Base-by-base conservation (phyloP, 352 stramenopile genomes). In the Globisporangium uncinulatum region DNA sequence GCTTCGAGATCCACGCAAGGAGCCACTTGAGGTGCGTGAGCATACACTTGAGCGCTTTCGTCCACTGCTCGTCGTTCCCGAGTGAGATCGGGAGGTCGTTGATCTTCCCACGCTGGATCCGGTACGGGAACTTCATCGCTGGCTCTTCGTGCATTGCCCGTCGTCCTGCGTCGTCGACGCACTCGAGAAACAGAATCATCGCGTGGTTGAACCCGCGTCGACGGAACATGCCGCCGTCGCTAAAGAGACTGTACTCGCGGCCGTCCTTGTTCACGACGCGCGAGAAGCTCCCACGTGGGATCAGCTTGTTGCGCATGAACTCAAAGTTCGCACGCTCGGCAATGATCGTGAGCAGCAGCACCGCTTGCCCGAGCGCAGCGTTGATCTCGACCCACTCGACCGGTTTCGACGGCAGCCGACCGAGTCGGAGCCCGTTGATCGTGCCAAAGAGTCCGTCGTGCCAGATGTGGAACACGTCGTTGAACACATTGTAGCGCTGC, bases 1-100 rank as follows among this genome's bases (percentile, higher is more conserved):
- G 83, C 66, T 97, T 97, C 0, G 83, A 90, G 51, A 91, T 89
- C 92, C 92, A 98, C 49, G 88, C 92, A 14, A 97, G 56, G 21
- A 98, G 79, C 92, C 92, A 98, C 66, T 97, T 97, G 44, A 97
- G 72, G 61, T 97, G 79, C 54, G 86, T 94, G 44, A 97, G 77
- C 76, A 97, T 77, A 66, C 93, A 97, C 61, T 97, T 97, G 46
- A 97, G 74, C 39, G 89, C 89, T 55, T 88, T 84, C 29, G 89
- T 98, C 92, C 92, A 98, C 62, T 95, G 79, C 52, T 95, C 91
- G 49, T 96, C 85, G 50, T 96, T 94, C 20, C 80, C 83, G 0
- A 95, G 72, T 6, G 77, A 87, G 43, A 97, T 94, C 11, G 81
- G 76, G 9, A 96, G 65, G 37, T 94, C 91, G 50, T 89, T 91